phyloP scores from a whole-genome alignment of 2,329 filamentous ascomycete species.

The Ophiostoma ips region DNA sequence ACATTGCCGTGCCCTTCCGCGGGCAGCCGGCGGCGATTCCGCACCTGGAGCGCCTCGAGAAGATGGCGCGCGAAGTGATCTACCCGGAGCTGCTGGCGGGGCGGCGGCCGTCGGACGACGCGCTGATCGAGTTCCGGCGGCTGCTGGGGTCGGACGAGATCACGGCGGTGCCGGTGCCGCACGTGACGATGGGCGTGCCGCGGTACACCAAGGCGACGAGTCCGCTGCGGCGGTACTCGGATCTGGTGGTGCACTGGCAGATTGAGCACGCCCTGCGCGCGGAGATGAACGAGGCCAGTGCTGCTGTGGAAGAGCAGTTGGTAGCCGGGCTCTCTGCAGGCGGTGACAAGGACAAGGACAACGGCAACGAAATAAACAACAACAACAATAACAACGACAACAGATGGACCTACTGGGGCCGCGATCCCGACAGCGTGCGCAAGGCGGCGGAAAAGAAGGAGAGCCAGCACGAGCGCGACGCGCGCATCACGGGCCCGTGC shows the following conservation, averaged over 20 bases:
- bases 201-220: conserved; percentile 52
- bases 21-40: conserved; percentile 29
- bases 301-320: no score
- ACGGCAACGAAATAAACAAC: no score
- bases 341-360: background rate
- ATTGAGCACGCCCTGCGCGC: conserved; percentile 43
- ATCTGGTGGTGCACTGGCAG: conserved; percentile 53
- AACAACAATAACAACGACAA: no score
- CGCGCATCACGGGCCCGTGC: conserved; percentile 17
- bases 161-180: conserved; percentile 36
- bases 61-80: conserved; percentile 25
- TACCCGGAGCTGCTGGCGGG: conserved; percentile 26
- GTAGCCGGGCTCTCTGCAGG: no score
- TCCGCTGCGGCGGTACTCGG: conserved; percentile 49
- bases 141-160: conserved; percentile 38
- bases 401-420: background rate
- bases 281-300: conserved; percentile 18
- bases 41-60: conserved; percentile 24
- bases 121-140: conserved; percentile 20
- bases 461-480: background rate
- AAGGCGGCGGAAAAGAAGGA: background rate
- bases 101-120: conserved; percentile 18
- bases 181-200: conserved; percentile 43
- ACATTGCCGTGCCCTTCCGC: conserved; percentile 46
- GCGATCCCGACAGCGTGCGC: background rate